phyloP scores from a whole-genome alignment of 441 rosid genomes.

The Cnidoscolus chayamansa region DNA sequence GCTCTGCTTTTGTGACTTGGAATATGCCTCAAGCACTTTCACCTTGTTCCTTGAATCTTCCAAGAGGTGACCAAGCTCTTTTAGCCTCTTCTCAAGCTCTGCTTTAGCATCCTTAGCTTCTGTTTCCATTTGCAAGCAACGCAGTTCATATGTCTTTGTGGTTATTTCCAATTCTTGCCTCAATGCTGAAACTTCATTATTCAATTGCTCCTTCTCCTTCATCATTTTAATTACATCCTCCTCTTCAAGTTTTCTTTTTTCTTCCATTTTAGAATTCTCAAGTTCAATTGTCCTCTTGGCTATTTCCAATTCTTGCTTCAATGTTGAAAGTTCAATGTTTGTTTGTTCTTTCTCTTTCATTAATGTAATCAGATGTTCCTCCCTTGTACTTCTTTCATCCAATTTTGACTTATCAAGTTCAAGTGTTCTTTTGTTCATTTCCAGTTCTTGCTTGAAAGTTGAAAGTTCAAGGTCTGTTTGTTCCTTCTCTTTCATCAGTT shows the following conservation, averaged over 20 bases:
- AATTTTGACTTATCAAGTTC: constrained; percentile 41
- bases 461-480: constrained; percentile 1
- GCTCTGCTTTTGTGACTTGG: constrained; percentile 49
- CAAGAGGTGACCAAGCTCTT: constrained; percentile 50
- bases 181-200: constrained; percentile 35
- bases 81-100: constrained; percentile 52
- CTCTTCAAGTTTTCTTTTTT: constrained; percentile 37
- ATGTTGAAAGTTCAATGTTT: background rate
- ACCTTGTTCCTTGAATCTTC: constrained; percentile 58
- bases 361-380: background rate
- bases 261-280: constrained; percentile 54
- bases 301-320: constrained; percentile 9
- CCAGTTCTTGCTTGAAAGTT: background rate
- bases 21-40: constrained; percentile 63
- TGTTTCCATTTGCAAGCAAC: constrained; percentile 53
- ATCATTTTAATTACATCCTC: constrained; percentile 33
- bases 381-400: constrained; percentile 38
- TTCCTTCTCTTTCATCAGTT: constrained; percentile 18
- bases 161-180: constrained; percentile 52
- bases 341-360: constrained; percentile 17
- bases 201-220: constrained; percentile 22
- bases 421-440: constrained; percentile 4
- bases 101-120: constrained; percentile 44
- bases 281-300: constrained; percentile 3
- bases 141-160: constrained; percentile 48